A percentile compares a stretch with the other conserved stretches of the same genome.
These are phyloP conservation scores for Pythium dissotocum DNA, from an alignment of 352 stramenopile genomes.

Conservation along the genomic window DNA sequence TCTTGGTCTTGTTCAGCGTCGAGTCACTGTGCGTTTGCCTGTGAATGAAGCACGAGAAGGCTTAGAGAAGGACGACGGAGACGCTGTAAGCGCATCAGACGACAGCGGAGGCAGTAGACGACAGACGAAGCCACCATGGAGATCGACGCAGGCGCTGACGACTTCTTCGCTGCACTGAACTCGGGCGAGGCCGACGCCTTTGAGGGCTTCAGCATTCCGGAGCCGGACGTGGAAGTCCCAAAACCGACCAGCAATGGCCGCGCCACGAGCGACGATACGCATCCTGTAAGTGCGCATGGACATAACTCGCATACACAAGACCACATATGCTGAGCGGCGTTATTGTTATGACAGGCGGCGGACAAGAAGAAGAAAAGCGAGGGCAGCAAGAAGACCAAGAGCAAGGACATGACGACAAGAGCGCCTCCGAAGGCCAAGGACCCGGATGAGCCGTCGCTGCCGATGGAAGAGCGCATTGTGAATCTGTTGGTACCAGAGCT, in stretches of 20 bases:
- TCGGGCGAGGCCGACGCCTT: slow-evolving; percentile 63
- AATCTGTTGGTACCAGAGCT: slow-evolving; percentile 85
- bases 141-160: slow-evolving; percentile 70
- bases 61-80: background rate
- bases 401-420: slow-evolving; percentile 43
- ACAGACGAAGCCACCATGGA: slow-evolving; percentile 43
- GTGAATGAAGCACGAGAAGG: slow-evolving; percentile 6
- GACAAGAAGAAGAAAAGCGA: slow-evolving; percentile 50
- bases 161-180: slow-evolving; percentile 82
- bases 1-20: slow-evolving; percentile 2
- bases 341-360: background rate
- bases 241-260: background rate
- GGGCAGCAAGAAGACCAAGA: slow-evolving; percentile 26
- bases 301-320: background rate
- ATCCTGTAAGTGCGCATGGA: slow-evolving; percentile 16
- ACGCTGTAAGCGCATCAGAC: background rate
- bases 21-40: background rate
- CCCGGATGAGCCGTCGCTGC: slow-evolving; percentile 54
- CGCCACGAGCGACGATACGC: slow-evolving; percentile 8
- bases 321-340: background rate
- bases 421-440: slow-evolving; percentile 40
- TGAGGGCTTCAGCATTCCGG: slow-evolving; percentile 48
- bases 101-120: background rate
- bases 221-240: slow-evolving; percentile 11
- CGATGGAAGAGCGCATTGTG: slow-evolving; percentile 88